Evolutionary conservation across 164 flowering plant species (phyloP).

Genomic region (Vitis amurensis): DNA sequence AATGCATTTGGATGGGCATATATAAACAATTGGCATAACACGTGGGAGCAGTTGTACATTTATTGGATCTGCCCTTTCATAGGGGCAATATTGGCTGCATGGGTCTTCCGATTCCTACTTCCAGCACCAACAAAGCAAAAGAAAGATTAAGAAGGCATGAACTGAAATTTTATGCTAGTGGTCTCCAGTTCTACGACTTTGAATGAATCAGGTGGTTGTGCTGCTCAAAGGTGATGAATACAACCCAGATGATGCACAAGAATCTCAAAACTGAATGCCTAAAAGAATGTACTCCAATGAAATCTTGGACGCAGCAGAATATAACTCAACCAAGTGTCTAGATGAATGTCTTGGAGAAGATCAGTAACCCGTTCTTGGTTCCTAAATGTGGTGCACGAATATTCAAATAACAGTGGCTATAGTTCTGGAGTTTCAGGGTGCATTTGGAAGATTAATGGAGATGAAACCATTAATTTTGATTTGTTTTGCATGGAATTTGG

Average conservation of each 20-base stretch:
- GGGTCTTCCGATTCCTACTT: conserved; percentile 55
- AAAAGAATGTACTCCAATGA: conserved; percentile 54
- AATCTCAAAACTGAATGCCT: conserved; percentile 4
- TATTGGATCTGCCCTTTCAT: conserved; percentile 83
- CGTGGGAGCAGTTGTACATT: conserved; percentile 82
- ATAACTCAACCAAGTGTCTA: conserved; percentile 47
- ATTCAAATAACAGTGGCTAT: conserved; percentile 2
- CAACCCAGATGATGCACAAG: conserved; percentile 5
- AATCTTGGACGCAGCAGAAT: conserved; percentile 45
- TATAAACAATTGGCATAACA: conserved; percentile 54
- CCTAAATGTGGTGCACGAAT: conserved; percentile 5
- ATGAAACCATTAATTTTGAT: not conserved
- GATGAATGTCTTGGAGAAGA: conserved; percentile 19
- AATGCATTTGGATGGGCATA: conserved; percentile 94
- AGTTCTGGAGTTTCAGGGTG: not conserved
- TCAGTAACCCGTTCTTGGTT: conserved; percentile 30
- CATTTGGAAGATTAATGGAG: conserved; percentile 10
- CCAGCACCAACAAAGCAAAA: conserved; percentile 56
- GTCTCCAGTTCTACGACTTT: conserved; percentile 32
- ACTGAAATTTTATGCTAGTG: not conserved
- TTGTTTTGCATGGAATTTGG: conserved; percentile 22
- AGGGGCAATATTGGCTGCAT: conserved; percentile 70
- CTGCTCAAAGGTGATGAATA: conserved; percentile 37
- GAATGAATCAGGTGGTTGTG: conserved; percentile 36
- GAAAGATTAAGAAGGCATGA: conserved; percentile 37